phyloP scores from a whole-genome alignment of 371 early-diverging fungal species.

The Mucor indicus region DNA sequence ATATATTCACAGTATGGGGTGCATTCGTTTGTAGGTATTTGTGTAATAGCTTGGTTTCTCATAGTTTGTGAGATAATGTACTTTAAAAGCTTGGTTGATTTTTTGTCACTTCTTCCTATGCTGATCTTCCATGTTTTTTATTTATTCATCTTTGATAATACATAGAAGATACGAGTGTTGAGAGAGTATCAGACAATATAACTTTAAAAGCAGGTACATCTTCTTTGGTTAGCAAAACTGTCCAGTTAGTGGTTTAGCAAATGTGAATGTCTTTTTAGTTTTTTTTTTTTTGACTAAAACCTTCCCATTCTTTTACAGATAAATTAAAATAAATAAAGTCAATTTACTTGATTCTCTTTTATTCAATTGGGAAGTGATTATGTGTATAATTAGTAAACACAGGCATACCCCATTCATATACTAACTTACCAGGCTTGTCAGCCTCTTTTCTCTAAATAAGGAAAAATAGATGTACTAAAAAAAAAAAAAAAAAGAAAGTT shows the following conservation, averaged over 20 bases:
- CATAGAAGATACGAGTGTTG: neutral
- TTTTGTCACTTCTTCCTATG: neutral
- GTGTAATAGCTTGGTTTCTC: no score
- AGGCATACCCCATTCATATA: neutral
- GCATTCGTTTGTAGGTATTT: no score
- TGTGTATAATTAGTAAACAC: neutral
- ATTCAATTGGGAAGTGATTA: neutral
- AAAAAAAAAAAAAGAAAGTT: neutral
- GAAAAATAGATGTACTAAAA: neutral
- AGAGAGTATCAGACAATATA: neutral
- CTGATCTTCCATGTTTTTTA: neutral
- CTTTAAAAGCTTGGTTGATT: no score
- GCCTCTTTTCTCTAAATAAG: neutral
- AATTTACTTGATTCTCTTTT: neutral
- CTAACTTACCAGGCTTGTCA: neutral
- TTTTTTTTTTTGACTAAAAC: neutral
- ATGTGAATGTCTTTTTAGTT: conserved; percentile 1
- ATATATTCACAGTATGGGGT: no score
- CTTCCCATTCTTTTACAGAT: neutral
- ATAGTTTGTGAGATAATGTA: no score
- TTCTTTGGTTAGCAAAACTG: neutral
- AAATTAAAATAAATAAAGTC: neutral
- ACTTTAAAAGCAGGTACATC: neutral
- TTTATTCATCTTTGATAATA: neutral
- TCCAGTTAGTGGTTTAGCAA: conserved; percentile 2